Percentiles rank a stretch among this genome's conserved stretches.
phyloP scores from a whole-genome alignment of 768 basidiomycete species.

The Mrakia hoshinonis region DNA sequence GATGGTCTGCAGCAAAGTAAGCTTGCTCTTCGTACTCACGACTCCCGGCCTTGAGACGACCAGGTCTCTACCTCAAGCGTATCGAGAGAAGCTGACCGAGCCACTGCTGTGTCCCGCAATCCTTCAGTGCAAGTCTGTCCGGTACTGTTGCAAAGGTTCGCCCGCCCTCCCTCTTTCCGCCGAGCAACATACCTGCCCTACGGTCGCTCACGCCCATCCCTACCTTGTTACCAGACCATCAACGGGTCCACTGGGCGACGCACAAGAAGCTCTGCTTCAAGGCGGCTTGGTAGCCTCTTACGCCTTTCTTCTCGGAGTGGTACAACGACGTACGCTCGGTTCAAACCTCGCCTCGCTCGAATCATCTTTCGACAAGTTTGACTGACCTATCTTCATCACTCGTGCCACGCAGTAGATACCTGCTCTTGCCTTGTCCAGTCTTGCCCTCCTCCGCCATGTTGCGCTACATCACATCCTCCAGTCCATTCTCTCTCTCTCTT shows the following conservation, averaged over 20 bases:
- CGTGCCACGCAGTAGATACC: background rate
- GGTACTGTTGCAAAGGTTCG: slow-evolving; percentile 8
- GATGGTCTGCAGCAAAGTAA: slow-evolving; percentile 7
- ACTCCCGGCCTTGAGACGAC: background rate
- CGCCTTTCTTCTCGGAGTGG: background rate
- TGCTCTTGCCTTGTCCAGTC: no score
- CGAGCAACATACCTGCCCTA: no score
- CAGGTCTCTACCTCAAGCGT: background rate
- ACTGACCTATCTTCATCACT: background rate
- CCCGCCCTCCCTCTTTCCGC: background rate
- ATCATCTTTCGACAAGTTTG: background rate
- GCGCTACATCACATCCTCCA: no score
- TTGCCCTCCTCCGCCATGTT: no score
- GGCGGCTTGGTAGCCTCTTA: background rate
- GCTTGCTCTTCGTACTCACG: background rate
- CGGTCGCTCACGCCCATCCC: background rate
- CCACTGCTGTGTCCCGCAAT: background rate
- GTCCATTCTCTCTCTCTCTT: background rate
- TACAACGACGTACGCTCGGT: no score
- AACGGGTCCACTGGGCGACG: background rate
- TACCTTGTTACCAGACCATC: background rate
- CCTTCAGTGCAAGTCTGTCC: slow-evolving; percentile 4
- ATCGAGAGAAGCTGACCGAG: background rate
- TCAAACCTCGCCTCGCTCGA: no score
- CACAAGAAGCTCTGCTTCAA: slow-evolving; percentile 7